Percentiles rank a stretch among this genome's conserved stretches.
Conservation (phyloP, 345 rosid genomes). For the Syzygium aromaticum region DNA sequence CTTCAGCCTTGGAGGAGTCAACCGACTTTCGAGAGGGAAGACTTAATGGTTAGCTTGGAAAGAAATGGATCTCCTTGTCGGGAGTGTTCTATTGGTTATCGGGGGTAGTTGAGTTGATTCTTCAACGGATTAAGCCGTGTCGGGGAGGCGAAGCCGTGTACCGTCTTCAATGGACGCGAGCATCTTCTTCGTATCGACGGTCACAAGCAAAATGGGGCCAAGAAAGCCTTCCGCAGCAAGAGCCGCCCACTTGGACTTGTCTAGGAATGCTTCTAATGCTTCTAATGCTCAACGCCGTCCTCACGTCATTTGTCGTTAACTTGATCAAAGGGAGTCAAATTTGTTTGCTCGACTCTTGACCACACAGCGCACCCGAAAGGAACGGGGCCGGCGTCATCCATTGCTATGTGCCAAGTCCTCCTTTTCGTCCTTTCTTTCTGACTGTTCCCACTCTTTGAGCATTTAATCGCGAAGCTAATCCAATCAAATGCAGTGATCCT, state of each 20-base stretch:
- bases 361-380: background rate
- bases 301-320: background rate
- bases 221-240: background rate
- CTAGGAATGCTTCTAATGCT: background rate
- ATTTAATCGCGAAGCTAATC: no score
- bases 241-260: background rate
- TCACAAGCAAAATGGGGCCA: background rate
- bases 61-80: background rate
- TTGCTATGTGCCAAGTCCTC: background rate
- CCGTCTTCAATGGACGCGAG: background rate
- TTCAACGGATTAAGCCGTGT: background rate
- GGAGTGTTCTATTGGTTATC: background rate
- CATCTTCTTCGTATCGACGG: background rate
- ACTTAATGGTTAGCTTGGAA: background rate
- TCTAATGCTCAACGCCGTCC: background rate
- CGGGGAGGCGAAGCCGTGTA: background rate
- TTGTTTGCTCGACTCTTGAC: background rate
- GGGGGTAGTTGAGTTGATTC: background rate
- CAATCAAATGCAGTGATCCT: background rate
- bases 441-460: no score
- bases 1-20: background rate
- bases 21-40: background rate
- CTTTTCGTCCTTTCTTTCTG: background rate
- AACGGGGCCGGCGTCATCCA: background rate
- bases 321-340: background rate